phyloP scores from a whole-genome alignment of 148 eudicot genomes.

The Cornus suecica region DNA sequence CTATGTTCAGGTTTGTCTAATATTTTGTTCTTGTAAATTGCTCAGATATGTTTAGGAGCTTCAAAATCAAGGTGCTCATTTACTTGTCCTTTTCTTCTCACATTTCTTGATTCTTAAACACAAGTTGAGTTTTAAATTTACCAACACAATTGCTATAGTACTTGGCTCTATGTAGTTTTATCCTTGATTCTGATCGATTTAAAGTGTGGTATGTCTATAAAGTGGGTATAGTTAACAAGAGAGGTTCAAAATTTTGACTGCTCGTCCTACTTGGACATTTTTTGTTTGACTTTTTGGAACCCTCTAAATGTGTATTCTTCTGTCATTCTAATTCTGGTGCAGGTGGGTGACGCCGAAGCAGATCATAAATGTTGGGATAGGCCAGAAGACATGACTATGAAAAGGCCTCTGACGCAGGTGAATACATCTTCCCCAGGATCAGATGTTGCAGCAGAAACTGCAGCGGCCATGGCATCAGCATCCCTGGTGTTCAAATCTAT shows the following conservation, averaged over 20 bases:
- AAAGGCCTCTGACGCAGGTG: constrained; percentile 68
- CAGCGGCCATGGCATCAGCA: constrained; percentile 95
- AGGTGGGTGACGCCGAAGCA: constrained; percentile 77
- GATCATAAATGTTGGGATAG: constrained; percentile 91
- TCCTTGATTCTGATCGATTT: neutral
- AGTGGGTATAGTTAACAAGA: neutral
- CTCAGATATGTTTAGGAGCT: neutral
- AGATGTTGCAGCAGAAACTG: constrained; percentile 92
- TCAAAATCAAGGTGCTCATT: too few relatives aligned
- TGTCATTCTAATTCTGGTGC: neutral
- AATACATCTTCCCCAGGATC: constrained; percentile 74
- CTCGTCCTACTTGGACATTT: neutral
- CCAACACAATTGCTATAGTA: neutral
- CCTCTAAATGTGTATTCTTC: neutral
- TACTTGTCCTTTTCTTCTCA: neutral
- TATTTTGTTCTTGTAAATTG: neutral
- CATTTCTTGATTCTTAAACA: neutral
- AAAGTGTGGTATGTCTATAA: too few relatives aligned
- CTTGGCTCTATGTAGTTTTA: neutral
- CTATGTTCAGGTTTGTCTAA: constrained; percentile 65
- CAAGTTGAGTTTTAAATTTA: neutral
- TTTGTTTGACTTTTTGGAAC: neutral
- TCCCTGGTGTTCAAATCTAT: constrained; percentile 73
- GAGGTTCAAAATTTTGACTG: neutral
- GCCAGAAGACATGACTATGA: constrained; percentile 78